These are phyloP conservation scores for Rosa hybrid DNA, from an alignment of 331 rosid species.

Conservation along the genomic window DNA sequence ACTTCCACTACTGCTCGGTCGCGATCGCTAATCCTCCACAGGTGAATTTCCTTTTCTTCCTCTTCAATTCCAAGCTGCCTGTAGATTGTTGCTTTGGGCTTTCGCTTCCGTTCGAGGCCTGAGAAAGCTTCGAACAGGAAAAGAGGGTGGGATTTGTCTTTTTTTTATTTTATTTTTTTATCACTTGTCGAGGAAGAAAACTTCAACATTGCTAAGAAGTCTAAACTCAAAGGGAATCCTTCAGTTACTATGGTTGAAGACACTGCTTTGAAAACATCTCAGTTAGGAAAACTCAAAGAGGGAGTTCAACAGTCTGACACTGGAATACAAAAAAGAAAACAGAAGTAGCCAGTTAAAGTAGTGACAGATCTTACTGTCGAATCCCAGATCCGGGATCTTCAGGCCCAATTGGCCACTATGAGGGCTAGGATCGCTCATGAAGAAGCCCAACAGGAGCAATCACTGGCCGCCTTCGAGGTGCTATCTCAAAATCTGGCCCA, in stretches of 20 bases:
- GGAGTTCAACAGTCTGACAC: slow-evolving; percentile 40
- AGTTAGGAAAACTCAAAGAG: slow-evolving; percentile 44
- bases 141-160: slow-evolving; percentile 7
- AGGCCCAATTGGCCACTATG: too few species aligned
- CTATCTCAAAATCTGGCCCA: too few species aligned
- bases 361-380: slow-evolving; percentile 11
- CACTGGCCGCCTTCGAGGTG: too few species aligned
- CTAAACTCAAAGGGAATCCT: slow-evolving; percentile 49
- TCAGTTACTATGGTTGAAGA: slow-evolving; percentile 42
- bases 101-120: slow-evolving; percentile 5
- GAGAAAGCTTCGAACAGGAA: slow-evolving; percentile 21
- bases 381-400: too few species aligned
- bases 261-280: slow-evolving; percentile 37
- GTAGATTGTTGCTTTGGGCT: not conserved
- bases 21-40: slow-evolving; percentile 28
- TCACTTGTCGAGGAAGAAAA: slow-evolving; percentile 48
- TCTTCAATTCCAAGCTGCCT: not conserved
- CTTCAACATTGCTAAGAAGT: slow-evolving; percentile 34
- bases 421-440: too few species aligned
- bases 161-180: not conserved
- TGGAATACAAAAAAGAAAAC: slow-evolving; percentile 66
- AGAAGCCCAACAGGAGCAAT: too few species aligned
- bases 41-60: slow-evolving; percentile 21
- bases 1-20: slow-evolving; percentile 28
- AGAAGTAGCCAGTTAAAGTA: slow-evolving; percentile 55